Evolutionary conservation across 2,329 filamentous ascomycete genomes (phyloP).

Genomic region (Coniochaeta sp.): DNA sequence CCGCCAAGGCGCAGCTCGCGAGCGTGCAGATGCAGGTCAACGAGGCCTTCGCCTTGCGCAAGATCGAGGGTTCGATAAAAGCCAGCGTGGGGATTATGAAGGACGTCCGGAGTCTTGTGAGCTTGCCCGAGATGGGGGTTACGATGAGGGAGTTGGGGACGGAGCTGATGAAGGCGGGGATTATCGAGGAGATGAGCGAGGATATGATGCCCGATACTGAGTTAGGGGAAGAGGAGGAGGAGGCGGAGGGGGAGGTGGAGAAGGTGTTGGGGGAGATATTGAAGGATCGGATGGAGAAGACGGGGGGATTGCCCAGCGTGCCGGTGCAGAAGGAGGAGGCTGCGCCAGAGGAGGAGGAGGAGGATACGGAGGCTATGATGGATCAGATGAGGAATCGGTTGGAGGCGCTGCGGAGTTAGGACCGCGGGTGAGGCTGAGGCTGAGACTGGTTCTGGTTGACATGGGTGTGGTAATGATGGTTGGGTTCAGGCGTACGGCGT

Average conservation of each 20-base stretch:
- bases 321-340: constrained; percentile 45
- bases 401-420: constrained; percentile 76
- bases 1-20: constrained; percentile 83
- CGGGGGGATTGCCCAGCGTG: constrained; percentile 44
- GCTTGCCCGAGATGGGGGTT: constrained; percentile 75
- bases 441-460: too few relatives aligned
- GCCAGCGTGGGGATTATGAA: constrained; percentile 92
- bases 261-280: constrained; percentile 89
- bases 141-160: constrained; percentile 85
- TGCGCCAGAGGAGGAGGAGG: constrained; percentile 64
- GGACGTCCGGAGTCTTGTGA: constrained; percentile 82
- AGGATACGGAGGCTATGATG: constrained; percentile 83
- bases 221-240: constrained; percentile 66
- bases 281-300: constrained; percentile 70
- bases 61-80: constrained; percentile 88
- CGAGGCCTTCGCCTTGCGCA: constrained; percentile 89
- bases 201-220: constrained; percentile 75
- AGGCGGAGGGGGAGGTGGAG: constrained; percentile 76
- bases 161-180: constrained; percentile 88
- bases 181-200: constrained; percentile 95
- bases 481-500: too few relatives aligned
- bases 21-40: constrained; percentile 97
- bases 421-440: too few relatives aligned
- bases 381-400: constrained; percentile 89
- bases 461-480: too few relatives aligned